Conservation (phyloP, 805 yeast species). For the Suhomyces kilbournensis region DNA sequence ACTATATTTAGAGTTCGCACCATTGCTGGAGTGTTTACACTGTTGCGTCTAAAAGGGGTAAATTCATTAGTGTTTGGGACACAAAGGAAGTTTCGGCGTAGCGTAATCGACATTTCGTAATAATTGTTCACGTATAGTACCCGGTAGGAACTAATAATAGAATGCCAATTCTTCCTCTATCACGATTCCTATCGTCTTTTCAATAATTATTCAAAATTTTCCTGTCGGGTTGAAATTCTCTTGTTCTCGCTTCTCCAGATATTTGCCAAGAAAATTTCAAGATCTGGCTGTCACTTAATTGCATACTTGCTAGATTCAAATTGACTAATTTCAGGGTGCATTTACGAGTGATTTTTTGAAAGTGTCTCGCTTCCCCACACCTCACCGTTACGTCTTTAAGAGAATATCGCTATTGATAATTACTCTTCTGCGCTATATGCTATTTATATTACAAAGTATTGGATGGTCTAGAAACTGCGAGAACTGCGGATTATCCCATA, state of each 20-base stretch:
- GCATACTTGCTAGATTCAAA: not conserved
- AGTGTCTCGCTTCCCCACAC: not conserved
- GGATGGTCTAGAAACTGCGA: not conserved
- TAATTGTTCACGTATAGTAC: not conserved
- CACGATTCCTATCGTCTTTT: not conserved
- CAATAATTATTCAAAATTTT: not conserved
- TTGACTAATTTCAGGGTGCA: not conserved
- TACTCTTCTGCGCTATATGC: not conserved
- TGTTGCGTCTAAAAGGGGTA: not conserved
- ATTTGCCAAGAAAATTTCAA: not conserved
- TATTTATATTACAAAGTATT: not conserved
- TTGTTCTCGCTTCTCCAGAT: not conserved
- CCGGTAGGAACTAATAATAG: not conserved
- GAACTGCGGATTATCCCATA: conserved; percentile 15
- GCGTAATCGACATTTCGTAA: not conserved
- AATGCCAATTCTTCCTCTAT: not conserved
- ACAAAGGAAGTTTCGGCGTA: not conserved
- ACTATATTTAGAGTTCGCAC: not conserved
- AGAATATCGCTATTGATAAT: not conserved
- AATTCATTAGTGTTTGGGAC: not conserved
- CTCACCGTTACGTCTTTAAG: not conserved
- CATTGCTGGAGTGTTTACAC: not conserved
- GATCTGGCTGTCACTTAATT: not conserved
- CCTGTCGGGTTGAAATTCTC: not conserved
- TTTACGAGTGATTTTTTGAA: not conserved